Conservation (phyloP, 164 flowering plant species). For the Protea cynaroides region DNA sequence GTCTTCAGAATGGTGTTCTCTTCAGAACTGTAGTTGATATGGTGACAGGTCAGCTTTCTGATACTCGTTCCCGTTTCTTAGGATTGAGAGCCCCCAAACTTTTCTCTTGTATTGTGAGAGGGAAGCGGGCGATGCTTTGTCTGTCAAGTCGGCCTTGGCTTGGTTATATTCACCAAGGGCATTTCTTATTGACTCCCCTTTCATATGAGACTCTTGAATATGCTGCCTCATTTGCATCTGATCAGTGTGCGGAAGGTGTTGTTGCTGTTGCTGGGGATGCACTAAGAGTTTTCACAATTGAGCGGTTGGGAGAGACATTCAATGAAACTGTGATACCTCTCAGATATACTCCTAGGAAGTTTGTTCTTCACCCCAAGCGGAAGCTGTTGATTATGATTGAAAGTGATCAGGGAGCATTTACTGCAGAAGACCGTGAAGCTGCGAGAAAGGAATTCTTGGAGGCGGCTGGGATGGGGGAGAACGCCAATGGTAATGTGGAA, state of each 20-base stretch:
- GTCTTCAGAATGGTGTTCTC: conserved; percentile 88
- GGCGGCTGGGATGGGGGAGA: conserved; percentile 73
- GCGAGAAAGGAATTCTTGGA: conserved; percentile 89
- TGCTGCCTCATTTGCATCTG: conserved; percentile 97
- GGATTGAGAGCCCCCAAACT: conserved; percentile 93
- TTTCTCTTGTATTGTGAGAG: conserved; percentile 75
- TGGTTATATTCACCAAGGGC: conserved; percentile 96
- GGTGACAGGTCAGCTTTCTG: conserved; percentile 98
- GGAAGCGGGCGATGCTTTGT: conserved; percentile 89
- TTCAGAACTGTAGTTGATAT: conserved; percentile 96
- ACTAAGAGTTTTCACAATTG: conserved; percentile 85
- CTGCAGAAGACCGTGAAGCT: conserved; percentile 97
- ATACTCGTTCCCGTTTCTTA: conserved; percentile 92
- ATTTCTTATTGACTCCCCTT: conserved; percentile 87
- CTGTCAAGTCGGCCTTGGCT: conserved; percentile 97
- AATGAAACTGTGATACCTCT: conserved; percentile 89
- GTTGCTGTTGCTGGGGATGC: conserved; percentile 98
- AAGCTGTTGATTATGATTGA: conserved; percentile 77
- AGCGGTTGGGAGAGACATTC: conserved; percentile 89
- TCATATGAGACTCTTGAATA: conserved; percentile 95
- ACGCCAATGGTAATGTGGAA: conserved; percentile 66
- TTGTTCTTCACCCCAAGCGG: conserved; percentile 86
- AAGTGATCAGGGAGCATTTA: conserved; percentile 95
- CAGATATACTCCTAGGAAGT: conserved; percentile 96
- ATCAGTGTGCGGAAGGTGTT: conserved; percentile 99